Evolutionary conservation across 73 alveolate species (phyloP), one percentile per base, ranked within the genome.

Genomic region (Paramecium biaurelia): DNA sequence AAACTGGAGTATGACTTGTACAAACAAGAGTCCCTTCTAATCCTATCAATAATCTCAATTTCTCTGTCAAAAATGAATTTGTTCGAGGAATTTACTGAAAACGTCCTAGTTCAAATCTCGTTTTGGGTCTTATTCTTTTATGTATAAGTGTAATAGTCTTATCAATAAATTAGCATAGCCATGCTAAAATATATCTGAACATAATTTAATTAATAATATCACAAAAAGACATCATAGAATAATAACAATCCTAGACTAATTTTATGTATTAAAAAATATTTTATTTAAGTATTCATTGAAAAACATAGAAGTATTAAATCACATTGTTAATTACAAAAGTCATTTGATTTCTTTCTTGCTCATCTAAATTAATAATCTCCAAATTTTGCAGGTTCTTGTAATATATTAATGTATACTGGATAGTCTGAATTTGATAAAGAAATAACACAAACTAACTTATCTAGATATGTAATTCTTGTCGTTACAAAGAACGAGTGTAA

Each of bases 11-110:
- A 23, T 26, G 23, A 34, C 58, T 72, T 12, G 86, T 72, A 37
- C 58, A 72, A 72, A 72, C 86, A 5, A 72, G 21, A 35, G 86
- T 72, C 18, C 86, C 86, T 72, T 72, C 86, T 15, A 72, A 72
- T 15, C 86, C 86, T 34, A 72, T 20, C 37, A 72, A 37, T 72
- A 72, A 63, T 63, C 45, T 63, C 26, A 63, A 63, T 63, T 7
- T 63, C 9, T 49, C 84, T 24, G 41, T 30, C 5, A 26, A 32
- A 63, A 30, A 63, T 5, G 84, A 63, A 63, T 63, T 63, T 11
- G 49, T 4, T 32, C 84, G 26, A 6, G 84, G 84, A 63, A 63
- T 63, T 30, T 26, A 63, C 4, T 63, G 47, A 63, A 26, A 63
- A 23, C 45, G 8, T 24, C 21, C 26, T 2, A 26, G 20, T n/a